Base-by-base conservation (phyloP, 441 rosid species). In the Euphorbia schlechtendalii region DNA sequence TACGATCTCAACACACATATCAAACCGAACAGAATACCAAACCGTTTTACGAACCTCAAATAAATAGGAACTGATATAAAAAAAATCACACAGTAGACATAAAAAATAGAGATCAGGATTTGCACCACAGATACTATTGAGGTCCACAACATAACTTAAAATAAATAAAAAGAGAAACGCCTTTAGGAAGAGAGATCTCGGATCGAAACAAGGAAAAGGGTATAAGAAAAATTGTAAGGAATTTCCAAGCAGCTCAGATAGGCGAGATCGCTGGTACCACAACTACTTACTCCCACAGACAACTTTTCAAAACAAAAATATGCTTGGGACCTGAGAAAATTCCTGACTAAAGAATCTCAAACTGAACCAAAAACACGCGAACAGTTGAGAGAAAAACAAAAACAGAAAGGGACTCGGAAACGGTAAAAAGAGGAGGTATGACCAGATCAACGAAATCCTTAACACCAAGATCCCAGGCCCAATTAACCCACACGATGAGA, bases 171-270 rank as follows among this genome's bases (percentile, higher is more conserved):
- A 34, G 21, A 15, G 30, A 12, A 21, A 22, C 58, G n/a, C 24
- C 49, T 14, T 48, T 51, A 15, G 4, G 63, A n/a, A 17, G 18
- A 45, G 27, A 64, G 64, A 70, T 64, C 69, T 70, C 28, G 53
- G 65, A 70, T 64, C 55, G 17, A 28, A 32, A 22, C 1, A 17
- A 55, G 24, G 30, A n/a, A 22, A 48, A 22, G 32, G 32, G 32
- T 34, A 22, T 9, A 8, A 24, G 18, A 68, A 2, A 54, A 10
- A 27, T 18, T 6, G 12, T 17, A 3, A 43, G 61, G 9, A 40
- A 11, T 27, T 8, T 21, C 0, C 36, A 36, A 22, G 3, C 12
- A 41, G 20, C 55, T 25, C 24, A 54, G 49, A 34, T 27, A 34
- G 27, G 13, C 32, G 15, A 70, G 59, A 70, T 61, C 68, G 24